Evolutionary conservation across 2,329 filamentous ascomycete species (phyloP), one percentile per base, ranked within the genome.

Genomic region (Fusarium sp.): DNA sequence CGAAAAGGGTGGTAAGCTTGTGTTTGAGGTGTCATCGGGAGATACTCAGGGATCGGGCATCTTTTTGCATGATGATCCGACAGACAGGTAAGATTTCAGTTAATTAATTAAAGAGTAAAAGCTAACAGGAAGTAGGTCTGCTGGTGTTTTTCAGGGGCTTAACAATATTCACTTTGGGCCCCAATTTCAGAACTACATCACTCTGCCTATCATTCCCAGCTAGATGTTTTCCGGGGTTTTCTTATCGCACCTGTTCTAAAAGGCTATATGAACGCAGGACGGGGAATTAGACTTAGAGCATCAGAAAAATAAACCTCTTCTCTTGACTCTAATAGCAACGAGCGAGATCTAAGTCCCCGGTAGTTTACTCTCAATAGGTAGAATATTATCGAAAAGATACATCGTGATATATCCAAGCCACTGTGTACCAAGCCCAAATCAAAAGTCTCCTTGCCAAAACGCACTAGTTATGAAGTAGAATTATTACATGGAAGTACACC

Each of bases 41-140:
- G 90, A 92, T 79, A 91, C 90, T 0, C 89, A 91, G 70, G 90
- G 90, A 1, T 85, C 84, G 37, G 90, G 89, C 0, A 84, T 90
- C 27, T 91, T 91, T 78, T 80, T 82, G 71, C 89, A 91, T 75
- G 83, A 85, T 27, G 84, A 87, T 66, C 80, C 84, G 0, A 79
- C 83, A 20, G 89, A 90, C 73, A 80, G 87, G 83, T 84, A 75
- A 75, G 83, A 24, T 22, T 13, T 2, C 16, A 2, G 0, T 1
- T 11, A 6, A 8, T 4, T 47, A 22, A 40, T 20, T 0, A 9
- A 18, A 6, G 1, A 2, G 1, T n/a, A 4, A 1, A 14, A 31
- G 13, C 67, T 73, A 27, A 71, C n/a, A 4, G 0, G 0, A 2
- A 57, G 2, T 18, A 79, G 77, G 64, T 74, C 77, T 2, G 56